Percentiles rank a stretch among this genome's conserved stretches.
phyloP scores from a whole-genome alignment of 768 basidiomycete species.

The Hygrophoropsis aurantiaca region DNA sequence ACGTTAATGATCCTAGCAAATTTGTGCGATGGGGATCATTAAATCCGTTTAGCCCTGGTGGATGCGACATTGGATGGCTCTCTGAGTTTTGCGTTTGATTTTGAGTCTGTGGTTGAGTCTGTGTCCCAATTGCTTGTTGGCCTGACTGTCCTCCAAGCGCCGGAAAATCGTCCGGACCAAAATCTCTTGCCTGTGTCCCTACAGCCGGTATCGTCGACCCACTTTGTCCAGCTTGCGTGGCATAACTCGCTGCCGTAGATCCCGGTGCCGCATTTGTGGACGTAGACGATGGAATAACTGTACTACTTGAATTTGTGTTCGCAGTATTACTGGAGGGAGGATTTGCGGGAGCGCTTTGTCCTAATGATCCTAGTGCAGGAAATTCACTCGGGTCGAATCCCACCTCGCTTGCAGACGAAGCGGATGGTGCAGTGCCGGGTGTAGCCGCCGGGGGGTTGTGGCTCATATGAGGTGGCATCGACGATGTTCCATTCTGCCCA shows the following conservation, averaged over 20 bases:
- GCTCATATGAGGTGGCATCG: constrained; percentile 58
- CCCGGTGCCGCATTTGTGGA: constrained; percentile 31
- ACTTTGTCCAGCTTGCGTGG: constrained; percentile 72
- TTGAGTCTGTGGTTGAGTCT: constrained; percentile 27
- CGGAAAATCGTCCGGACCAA: constrained; percentile 89
- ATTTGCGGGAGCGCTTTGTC: constrained; percentile 42
- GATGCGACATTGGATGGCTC: constrained; percentile 43
- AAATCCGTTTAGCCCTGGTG: constrained; percentile 80
- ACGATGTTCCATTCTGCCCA: constrained; percentile 54
- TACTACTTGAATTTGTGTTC: constrained; percentile 32
- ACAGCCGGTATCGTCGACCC: constrained; percentile 17
- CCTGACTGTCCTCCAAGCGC: constrained; percentile 70
- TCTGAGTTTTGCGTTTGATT: constrained; percentile 32
- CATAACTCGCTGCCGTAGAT: constrained; percentile 64
- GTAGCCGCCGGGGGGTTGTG: constrained; percentile 40
- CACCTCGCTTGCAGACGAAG: constrained; percentile 69
- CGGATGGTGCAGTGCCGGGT: constrained; percentile 52
- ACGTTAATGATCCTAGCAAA: constrained; percentile 50
- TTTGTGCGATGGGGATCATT: constrained; percentile 53
- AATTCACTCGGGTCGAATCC: constrained; percentile 86
- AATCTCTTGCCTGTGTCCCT: constrained; percentile 33
- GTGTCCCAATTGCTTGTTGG: constrained; percentile 24
- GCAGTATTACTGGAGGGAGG: constrained; percentile 37
- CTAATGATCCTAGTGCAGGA: constrained; percentile 76
- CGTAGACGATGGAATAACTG: constrained; percentile 20